Evolutionary conservation across 1,139 yeast genomes (phyloP).

Genomic region (Zygotorulaspora mrakii): DNA sequence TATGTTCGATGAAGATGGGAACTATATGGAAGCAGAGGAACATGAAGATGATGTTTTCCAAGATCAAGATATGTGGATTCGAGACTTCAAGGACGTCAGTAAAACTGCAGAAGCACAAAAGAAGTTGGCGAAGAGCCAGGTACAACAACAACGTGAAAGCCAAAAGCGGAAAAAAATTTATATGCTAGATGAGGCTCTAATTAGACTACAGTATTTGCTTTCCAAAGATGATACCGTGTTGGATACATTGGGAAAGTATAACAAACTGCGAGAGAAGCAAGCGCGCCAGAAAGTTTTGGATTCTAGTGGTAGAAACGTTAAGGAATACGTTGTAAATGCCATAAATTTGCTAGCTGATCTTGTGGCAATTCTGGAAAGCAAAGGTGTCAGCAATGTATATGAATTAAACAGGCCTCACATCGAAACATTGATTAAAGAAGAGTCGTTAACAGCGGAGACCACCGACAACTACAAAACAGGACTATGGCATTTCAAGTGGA

Average conservation of each 20-base stretch:
- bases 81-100: conserved; percentile 17
- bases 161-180: conserved; percentile 13
- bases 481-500: conserved; percentile 34
- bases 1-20: conserved; percentile 28
- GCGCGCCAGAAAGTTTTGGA: not conserved
- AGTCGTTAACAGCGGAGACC: conserved; percentile 14
- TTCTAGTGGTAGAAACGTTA: not conserved
- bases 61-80: conserved; percentile 28
- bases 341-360: conserved; percentile 26
- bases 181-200: conserved; percentile 27
- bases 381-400: conserved; percentile 27
- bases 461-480: conserved; percentile 22
- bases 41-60: conserved; percentile 16
- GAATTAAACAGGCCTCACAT: conserved; percentile 18
- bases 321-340: conserved; percentile 16
- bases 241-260: conserved; percentile 20
- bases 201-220: conserved; percentile 22
- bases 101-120: conserved; percentile 10
- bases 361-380: conserved; percentile 24
- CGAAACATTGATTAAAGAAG: conserved; percentile 23
- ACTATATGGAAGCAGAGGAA: conserved; percentile 16
- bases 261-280: conserved; percentile 21
- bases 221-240: conserved; percentile 18
- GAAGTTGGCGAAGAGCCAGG: conserved; percentile 3
- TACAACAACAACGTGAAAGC: not conserved